phyloP scores from a whole-genome alignment of 176 grass and related monocot species.

The Dendrocalamus sinicus region DNA sequence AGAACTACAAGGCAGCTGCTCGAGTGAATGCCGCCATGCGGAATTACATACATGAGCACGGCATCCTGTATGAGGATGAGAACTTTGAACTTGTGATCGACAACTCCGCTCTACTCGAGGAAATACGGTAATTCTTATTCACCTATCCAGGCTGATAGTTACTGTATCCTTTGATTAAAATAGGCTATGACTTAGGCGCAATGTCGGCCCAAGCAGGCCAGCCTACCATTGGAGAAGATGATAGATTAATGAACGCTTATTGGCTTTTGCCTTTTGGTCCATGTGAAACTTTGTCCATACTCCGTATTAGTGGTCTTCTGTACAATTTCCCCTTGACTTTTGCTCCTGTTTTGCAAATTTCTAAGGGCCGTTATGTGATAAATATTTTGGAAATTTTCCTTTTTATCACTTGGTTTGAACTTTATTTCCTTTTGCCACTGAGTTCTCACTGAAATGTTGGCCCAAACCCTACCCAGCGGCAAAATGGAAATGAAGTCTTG shows the following conservation, averaged over 20 bases:
- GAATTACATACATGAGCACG: conserved; percentile 32
- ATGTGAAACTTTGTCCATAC: too few relatives aligned
- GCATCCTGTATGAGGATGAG: background rate
- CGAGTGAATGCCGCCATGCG: background rate
- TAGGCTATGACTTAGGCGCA: too few relatives aligned
- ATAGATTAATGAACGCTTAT: too few relatives aligned
- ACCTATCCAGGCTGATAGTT: too few relatives aligned
- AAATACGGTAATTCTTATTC: conserved; percentile 2
- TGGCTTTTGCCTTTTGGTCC: too few relatives aligned
- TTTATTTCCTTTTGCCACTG: background rate
- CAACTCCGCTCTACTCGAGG: background rate
- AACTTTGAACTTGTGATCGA: background rate
- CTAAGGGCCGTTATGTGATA: too few relatives aligned
- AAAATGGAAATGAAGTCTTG: background rate
- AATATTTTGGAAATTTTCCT: background rate
- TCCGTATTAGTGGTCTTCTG: background rate
- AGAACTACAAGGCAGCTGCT: background rate
- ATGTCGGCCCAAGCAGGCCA: too few relatives aligned
- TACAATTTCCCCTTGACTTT: background rate
- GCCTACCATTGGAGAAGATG: too few relatives aligned
- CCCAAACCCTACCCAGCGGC: background rate
- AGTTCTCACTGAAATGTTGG: too few relatives aligned
- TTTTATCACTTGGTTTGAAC: background rate
- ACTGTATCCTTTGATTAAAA: too few relatives aligned
- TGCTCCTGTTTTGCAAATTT: background rate